These are phyloP conservation scores for Ogataea nakhonphanomensis DNA, from an alignment of 805 yeast genomes.

Conservation along the genomic window DNA sequence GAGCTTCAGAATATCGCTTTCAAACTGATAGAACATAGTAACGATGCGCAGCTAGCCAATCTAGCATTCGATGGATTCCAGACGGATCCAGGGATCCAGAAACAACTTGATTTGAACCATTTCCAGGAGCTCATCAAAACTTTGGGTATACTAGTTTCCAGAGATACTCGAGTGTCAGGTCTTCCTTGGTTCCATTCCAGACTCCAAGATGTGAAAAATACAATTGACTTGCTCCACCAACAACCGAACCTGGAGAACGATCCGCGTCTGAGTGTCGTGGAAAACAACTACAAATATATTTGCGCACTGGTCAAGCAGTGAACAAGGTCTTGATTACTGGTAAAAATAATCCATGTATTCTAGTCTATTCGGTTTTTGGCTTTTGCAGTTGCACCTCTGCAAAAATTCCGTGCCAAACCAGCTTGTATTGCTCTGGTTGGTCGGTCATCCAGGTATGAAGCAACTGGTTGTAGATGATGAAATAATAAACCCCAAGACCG, in stretches of 20 bases:
- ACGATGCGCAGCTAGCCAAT: background rate
- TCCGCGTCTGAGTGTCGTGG: slow-evolving; percentile 8
- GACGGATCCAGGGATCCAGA: background rate
- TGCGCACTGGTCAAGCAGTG: slow-evolving; percentile 14
- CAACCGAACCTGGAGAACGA: slow-evolving; percentile 6
- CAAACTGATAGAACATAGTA: slow-evolving; percentile 5
- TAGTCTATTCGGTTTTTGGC: slow-evolving; percentile 8
- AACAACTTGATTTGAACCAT: slow-evolving; percentile 17
- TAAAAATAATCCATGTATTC: background rate
- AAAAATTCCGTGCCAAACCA: slow-evolving; percentile 56
- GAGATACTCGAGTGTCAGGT: slow-evolving; percentile 1
- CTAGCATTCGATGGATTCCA: slow-evolving; percentile 8
- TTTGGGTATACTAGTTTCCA: slow-evolving; percentile 16
- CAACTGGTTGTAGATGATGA: slow-evolving; percentile 74
- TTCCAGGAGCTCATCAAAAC: slow-evolving; percentile 19
- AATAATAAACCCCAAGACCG: slow-evolving; percentile 83
- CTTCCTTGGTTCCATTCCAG: slow-evolving; percentile 12
- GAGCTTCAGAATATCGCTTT: slow-evolving; percentile 7
- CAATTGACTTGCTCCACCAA: slow-evolving; percentile 6
- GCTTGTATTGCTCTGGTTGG: slow-evolving; percentile 50
- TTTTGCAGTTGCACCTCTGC: slow-evolving; percentile 41
- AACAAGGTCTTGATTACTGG: background rate
- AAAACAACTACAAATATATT: slow-evolving; percentile 19
- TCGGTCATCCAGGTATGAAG: slow-evolving; percentile 64
- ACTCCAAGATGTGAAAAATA: slow-evolving; percentile 10